These are phyloP conservation scores for Fusarium fracticaudum DNA, from an alignment of 2,329 filamentous ascomycete species.

Conservation along the genomic window DNA sequence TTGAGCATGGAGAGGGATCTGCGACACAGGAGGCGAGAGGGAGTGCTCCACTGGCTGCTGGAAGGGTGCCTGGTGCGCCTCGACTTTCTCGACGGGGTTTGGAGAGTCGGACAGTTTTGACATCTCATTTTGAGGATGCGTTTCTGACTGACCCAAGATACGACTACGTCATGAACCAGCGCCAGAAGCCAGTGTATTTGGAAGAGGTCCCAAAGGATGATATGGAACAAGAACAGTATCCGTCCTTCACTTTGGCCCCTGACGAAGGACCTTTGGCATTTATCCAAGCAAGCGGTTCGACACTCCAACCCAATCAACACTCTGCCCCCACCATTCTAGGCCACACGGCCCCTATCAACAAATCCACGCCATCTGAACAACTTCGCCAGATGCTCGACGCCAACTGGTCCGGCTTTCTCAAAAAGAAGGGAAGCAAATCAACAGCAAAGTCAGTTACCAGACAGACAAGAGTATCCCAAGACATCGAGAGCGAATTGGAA, in stretches of 20 bases:
- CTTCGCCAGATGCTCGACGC: constrained; percentile 10
- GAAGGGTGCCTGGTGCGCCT: neutral
- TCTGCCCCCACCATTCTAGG: neutral
- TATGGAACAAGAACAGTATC: neutral
- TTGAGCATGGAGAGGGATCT: neutral
- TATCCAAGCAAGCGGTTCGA: neutral
- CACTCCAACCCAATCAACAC: neutral
- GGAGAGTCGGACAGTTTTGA: neutral
- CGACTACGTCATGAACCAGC: neutral
- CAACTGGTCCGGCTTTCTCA: neutral
- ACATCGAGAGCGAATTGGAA: neutral
- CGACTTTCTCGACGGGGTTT: neutral
- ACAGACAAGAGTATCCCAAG: neutral
- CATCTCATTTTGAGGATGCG: neutral
- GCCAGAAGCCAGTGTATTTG: neutral
- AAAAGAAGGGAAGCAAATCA: neutral
- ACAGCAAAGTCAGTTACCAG: neutral
- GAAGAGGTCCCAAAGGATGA: neutral
- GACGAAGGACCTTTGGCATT: neutral
- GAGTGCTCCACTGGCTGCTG: neutral
- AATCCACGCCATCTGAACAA: neutral
- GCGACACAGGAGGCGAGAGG: neutral
- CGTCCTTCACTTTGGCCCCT: neutral
- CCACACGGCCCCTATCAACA: neutral
- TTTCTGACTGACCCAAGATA: neutral